Evolutionary conservation across 805 yeast species (phyloP), one percentile per base, ranked within the genome.

Genomic region (Myxozyma mucilagina): DNA sequence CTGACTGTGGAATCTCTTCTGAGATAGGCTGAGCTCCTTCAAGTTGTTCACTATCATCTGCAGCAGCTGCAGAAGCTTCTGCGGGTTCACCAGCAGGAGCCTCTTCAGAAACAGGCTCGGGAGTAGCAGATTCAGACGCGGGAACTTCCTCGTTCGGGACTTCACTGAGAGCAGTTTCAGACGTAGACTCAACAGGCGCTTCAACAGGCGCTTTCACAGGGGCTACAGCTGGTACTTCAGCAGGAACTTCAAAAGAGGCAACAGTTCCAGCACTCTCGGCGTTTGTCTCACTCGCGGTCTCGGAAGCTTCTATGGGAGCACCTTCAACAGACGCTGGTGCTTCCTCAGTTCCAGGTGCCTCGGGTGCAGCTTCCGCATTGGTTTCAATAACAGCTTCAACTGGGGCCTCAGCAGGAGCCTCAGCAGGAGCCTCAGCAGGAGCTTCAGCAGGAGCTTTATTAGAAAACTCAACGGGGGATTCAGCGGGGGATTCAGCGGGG

Each of bases 151-250:
- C 58, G 29, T 47, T 34, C 11, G 47, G 10, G 13, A n/a, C 45
- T 24, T 52, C 56, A 29, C 47, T 6, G 10, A 20, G 18, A 16
- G 20, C 50, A 8, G n/a, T 34, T 31, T 45, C 52, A 2, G 10
- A 53, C 5, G 48, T 14, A 47, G 45, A 5, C 36, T 31, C 51
- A 18, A 35, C 14, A 14, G 41, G 5, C 10, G 18, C 38, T 36
- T 43, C 47, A 20, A 13, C 6, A 16, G 29, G 16, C 47, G 16
- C 47, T 13, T 35, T 38, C 24, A 31, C 32, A 16, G 47, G 32
- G 11, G n/a, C 53, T 13, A 20, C 39, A 43, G 39, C 41, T 16
- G 47, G 18, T 14, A 14, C 54, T 6, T 51, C 60, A 20, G 59
- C 31, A 13, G 38, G 14, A 16, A 10, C 45, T 16, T 16, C 50